These are phyloP conservation scores for Grosmannia penicillata DNA, from an alignment of 2,329 filamentous ascomycete genomes.

Conservation along the genomic window DNA sequence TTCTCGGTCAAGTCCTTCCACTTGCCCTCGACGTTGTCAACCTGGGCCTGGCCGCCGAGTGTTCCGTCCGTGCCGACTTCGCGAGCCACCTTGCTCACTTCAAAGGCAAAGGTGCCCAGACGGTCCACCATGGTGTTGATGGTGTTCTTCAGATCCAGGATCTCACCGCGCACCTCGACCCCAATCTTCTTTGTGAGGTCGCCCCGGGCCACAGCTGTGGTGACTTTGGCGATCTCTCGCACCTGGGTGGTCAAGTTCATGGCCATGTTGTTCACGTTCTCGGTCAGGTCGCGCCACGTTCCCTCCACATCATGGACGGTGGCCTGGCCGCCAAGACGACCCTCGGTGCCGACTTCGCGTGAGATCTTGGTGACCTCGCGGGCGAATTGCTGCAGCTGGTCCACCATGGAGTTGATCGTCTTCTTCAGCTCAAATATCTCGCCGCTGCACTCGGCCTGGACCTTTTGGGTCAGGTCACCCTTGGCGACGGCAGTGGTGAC, in stretches of 20 bases:
- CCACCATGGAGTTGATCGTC: constrained; percentile 98
- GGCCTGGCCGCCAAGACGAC: constrained; percentile 83
- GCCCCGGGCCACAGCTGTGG: constrained; percentile 84
- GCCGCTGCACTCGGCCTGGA: constrained; percentile 81
- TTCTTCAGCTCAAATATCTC: constrained; percentile 92
- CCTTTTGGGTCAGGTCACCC: constrained; percentile 92
- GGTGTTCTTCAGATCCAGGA: constrained; percentile 86
- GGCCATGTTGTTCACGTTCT: constrained; percentile 96
- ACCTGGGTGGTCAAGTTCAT: constrained; percentile 97
- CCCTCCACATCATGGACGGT: constrained; percentile 93
- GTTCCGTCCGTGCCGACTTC: constrained; percentile 95
- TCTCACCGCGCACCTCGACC: constrained; percentile 86
- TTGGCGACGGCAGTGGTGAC: constrained; percentile 58
- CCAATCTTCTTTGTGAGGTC: constrained; percentile 94
- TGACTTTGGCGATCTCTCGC: constrained; percentile 92
- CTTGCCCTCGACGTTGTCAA: constrained; percentile 91
- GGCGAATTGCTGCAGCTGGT: constrained; percentile 91
- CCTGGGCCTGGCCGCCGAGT: constrained; percentile 81
- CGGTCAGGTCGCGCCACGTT: constrained; percentile 91
- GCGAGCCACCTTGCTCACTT: constrained; percentile 87
- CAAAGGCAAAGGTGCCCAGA: constrained; percentile 85
- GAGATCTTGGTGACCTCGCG: constrained; percentile 95
- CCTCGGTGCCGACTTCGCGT: constrained; percentile 91
- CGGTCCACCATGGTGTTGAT: constrained; percentile 99
- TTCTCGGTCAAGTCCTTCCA: constrained; percentile 96